phyloP scores from a whole-genome alignment of 257 asterid species.

The Schizonepeta tenuifolia region DNA sequence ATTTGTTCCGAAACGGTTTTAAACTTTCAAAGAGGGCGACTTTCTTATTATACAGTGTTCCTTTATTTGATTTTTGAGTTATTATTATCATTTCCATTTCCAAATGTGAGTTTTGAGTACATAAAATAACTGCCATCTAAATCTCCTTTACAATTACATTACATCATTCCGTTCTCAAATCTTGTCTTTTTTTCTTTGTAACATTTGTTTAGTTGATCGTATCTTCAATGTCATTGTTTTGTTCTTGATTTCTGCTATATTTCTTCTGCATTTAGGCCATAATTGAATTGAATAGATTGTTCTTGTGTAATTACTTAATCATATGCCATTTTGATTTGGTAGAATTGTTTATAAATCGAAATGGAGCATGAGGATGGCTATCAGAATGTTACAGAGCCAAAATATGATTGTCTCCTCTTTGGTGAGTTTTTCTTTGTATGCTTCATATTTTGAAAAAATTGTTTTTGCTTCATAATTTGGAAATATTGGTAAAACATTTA shows the following conservation, averaged over 20 bases:
- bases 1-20: background rate
- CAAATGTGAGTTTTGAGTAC: background rate
- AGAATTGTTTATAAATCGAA: conserved; percentile 36
- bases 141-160: background rate
- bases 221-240: background rate
- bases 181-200: background rate
- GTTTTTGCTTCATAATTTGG: no score
- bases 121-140: background rate
- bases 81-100: no score
- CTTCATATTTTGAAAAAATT: background rate
- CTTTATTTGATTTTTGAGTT: background rate
- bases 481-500: background rate
- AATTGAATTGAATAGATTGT: no score
- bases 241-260: no score
- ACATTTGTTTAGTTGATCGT: background rate
- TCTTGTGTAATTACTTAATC: no score
- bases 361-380: conserved; percentile 58
- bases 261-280: no score
- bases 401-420: conserved; percentile 79
- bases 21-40: background rate
- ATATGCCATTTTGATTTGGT: background rate
- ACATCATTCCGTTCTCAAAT: background rate
- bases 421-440: conserved; percentile 73
- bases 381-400: conserved; percentile 49
- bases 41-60: background rate